Conservation (phyloP, 2,329 filamentous ascomycete genomes). For the Macrophomina pseudophaseolina region DNA sequence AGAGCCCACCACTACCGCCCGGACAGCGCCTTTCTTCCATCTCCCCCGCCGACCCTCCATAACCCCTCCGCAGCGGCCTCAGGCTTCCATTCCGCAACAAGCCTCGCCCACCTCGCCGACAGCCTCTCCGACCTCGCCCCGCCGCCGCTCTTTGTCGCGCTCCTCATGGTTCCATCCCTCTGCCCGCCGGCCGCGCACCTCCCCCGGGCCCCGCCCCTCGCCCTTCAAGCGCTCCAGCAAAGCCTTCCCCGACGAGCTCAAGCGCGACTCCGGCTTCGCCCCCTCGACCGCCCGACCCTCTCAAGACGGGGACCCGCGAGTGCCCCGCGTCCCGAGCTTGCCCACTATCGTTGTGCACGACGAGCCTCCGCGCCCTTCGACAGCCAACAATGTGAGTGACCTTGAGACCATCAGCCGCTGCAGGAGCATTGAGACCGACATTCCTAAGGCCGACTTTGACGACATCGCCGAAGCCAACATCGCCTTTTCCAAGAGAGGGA, state of each 20-base stretch:
- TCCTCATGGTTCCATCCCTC: slow-evolving; percentile 39
- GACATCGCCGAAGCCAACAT: slow-evolving; percentile 59
- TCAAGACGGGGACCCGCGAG: slow-evolving; percentile 34
- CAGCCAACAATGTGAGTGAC: slow-evolving; percentile 30
- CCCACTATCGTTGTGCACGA: slow-evolving; percentile 53
- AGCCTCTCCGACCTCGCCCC: slow-evolving; percentile 5
- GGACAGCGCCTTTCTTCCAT: slow-evolving; percentile 4
- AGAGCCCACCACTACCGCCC: not conserved
- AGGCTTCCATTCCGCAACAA: not conserved
- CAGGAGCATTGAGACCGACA: slow-evolving; percentile 58
- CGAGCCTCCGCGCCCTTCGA: slow-evolving; percentile 29
- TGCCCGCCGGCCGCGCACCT: slow-evolving; percentile 42
- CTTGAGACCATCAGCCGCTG: slow-evolving; percentile 41
- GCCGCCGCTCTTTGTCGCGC: slow-evolving; percentile 26
- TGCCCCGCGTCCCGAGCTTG: slow-evolving; percentile 43
- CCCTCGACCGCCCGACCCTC: slow-evolving; percentile 36
- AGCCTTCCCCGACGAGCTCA: slow-evolving; percentile 40
- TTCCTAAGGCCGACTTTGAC: slow-evolving; percentile 60
- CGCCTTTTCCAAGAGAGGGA: slow-evolving; percentile 65
- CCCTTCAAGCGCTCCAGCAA: slow-evolving; percentile 38
- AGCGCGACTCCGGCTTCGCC: slow-evolving; percentile 48
- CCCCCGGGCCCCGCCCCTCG: slow-evolving; percentile 41
- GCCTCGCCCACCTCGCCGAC: not conserved
- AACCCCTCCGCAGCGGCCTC: slow-evolving; percentile 2
- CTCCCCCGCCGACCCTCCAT: slow-evolving; percentile 9